Percentiles rank a stretch among this genome's conserved stretches.
Conservation (phyloP, 257 asterid genomes). For the Gentiana straminea region DNA sequence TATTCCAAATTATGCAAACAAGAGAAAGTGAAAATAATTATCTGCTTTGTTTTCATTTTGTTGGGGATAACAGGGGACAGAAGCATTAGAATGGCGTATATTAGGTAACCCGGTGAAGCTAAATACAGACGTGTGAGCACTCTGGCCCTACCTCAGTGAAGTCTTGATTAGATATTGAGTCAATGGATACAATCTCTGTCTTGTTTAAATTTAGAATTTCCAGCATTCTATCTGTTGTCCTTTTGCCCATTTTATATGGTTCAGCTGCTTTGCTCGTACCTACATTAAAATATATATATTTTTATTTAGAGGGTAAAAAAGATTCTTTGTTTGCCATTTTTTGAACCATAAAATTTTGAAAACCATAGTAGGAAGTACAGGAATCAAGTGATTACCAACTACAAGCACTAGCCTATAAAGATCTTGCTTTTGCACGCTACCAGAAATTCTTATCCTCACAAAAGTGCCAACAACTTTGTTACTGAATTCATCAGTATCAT, state of each 20-base stretch:
- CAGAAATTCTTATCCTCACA: conserved; percentile 91
- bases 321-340: neutral
- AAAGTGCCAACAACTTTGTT: conserved; percentile 81
- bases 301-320: conserved; percentile 1
- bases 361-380: neutral
- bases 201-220: conserved; percentile 89
- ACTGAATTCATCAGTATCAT: conserved; percentile 58
- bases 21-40: neutral
- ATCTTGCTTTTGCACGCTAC: conserved; percentile 84
- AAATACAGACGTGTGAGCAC: neutral
- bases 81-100: neutral
- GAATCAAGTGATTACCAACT: conserved; percentile 51
- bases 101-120: neutral
- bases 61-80: neutral
- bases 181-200: conserved; percentile 80
- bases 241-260: conserved; percentile 90
- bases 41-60: neutral
- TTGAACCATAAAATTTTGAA: neutral
- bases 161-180: conserved; percentile 92
- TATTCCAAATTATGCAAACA: no score
- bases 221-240: conserved; percentile 63
- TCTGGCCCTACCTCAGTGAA: conserved; percentile 72
- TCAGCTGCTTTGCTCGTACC: conserved; percentile 78
- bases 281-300: conserved; percentile 24
- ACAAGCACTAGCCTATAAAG: conserved; percentile 96